Evolutionary conservation across 805 yeast species (phyloP).

Genomic region (Debaryomyces prosopidis): DNA sequence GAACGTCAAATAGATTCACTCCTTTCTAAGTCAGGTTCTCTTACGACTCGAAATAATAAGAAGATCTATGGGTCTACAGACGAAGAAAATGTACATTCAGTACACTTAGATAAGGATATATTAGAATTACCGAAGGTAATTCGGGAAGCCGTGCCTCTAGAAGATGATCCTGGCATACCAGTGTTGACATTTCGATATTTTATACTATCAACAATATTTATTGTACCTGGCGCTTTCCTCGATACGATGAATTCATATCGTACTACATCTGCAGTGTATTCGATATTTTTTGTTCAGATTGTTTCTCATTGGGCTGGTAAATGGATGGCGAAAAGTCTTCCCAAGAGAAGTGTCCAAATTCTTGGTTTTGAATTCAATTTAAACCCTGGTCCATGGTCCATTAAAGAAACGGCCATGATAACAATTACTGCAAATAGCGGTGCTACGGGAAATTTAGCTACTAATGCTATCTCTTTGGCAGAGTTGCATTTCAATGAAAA

Average conservation of each 20-base stretch:
- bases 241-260: conserved; percentile 44
- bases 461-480: conserved; percentile 47
- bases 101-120: conserved; percentile 18
- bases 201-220: conserved; percentile 31
- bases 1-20: not conserved
- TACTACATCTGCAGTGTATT: conserved; percentile 50
- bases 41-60: not conserved
- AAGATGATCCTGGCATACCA: conserved; percentile 41
- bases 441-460: conserved; percentile 54
- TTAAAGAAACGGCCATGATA: conserved; percentile 54
- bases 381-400: conserved; percentile 59
- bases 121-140: conserved; percentile 30
- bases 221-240: conserved; percentile 44
- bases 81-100: conserved; percentile 1
- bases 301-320: conserved; percentile 48
- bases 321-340: conserved; percentile 44
- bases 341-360: conserved; percentile 23
- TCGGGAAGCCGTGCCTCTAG: conserved; percentile 35
- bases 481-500: conserved; percentile 42
- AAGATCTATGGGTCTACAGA: not conserved
- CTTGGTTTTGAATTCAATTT: conserved; percentile 24
- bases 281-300: conserved; percentile 53
- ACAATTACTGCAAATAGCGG: conserved; percentile 53
- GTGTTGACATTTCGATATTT: conserved; percentile 38
- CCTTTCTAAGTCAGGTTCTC: not conserved